These are phyloP conservation scores for Globisporangium parvum DNA, from an alignment of 352 stramenopile genomes.

Conservation along the genomic window DNA sequence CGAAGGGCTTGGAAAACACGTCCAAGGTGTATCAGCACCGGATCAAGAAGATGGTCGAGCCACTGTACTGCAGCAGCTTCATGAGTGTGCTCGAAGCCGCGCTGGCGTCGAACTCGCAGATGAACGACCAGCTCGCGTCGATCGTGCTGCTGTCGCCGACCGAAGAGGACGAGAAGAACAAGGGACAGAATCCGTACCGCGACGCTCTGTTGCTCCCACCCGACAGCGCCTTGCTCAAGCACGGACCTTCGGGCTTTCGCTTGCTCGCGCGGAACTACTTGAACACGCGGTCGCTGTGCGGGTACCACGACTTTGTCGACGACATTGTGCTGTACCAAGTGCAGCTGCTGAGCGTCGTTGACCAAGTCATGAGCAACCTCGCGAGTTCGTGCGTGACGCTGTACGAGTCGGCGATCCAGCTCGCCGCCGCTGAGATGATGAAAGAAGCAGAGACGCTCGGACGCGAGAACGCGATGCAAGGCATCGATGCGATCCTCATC, in stretches of 20 bases:
- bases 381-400: slow-evolving; percentile 33
- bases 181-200: slow-evolving; percentile 16
- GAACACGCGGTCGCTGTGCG: slow-evolving; percentile 27
- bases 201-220: slow-evolving; percentile 27
- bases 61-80: slow-evolving; percentile 30
- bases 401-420: slow-evolving; percentile 40
- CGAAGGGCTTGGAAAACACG: slow-evolving; percentile 19
- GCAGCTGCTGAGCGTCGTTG: slow-evolving; percentile 26
- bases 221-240: slow-evolving; percentile 25
- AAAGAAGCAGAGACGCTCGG: slow-evolving; percentile 20
- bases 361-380: slow-evolving; percentile 48
- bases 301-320: slow-evolving; percentile 54
- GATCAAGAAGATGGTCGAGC: slow-evolving; percentile 30
- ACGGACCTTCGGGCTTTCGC: slow-evolving; percentile 24
- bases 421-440: slow-evolving; percentile 28
- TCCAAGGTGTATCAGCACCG: slow-evolving; percentile 32
- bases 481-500: slow-evolving; percentile 35
- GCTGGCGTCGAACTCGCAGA: slow-evolving; percentile 32
- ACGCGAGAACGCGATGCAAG: slow-evolving; percentile 30
- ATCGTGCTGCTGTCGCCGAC: slow-evolving; percentile 42
- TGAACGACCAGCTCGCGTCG: slow-evolving; percentile 35
- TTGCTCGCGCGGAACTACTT: slow-evolving; percentile 36
- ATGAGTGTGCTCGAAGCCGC: slow-evolving; percentile 33
- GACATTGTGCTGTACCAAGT: slow-evolving; percentile 42
- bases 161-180: slow-evolving; percentile 35